Percentiles rank a stretch among this genome's conserved stretches.
phyloP scores from a whole-genome alignment of 148 eudicot species.

The Rhododendron vialii region DNA sequence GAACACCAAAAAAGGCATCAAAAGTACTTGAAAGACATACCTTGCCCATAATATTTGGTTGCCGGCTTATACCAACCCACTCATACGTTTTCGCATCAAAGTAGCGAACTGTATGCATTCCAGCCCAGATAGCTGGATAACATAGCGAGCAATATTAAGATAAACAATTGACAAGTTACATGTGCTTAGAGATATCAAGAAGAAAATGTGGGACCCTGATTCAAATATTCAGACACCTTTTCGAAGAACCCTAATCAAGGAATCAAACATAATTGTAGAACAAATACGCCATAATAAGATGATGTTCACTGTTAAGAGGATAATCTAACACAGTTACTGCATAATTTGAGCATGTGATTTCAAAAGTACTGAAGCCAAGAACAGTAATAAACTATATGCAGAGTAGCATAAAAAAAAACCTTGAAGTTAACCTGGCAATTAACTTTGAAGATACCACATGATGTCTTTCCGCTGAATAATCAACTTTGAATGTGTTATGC shows the following conservation, averaged over 20 bases:
- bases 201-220: background rate
- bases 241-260: background rate
- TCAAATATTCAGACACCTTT: background rate
- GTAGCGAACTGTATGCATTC: slow-evolving; percentile 93
- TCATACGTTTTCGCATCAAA: slow-evolving; percentile 96
- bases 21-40: slow-evolving; percentile 29
- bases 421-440: background rate
- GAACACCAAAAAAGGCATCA: background rate
- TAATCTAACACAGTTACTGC: background rate
- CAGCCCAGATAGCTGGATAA: slow-evolving; percentile 88
- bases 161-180: background rate
- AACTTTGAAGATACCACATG: background rate
- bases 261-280: background rate
- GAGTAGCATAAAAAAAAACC: background rate
- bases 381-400: background rate
- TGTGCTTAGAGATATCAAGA: background rate
- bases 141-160: background rate
- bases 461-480: no score
- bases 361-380: background rate
- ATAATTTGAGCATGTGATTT: background rate
- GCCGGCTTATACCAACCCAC: slow-evolving; percentile 98
- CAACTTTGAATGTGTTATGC: no score
- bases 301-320: background rate
- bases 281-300: background rate
- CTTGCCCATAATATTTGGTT: slow-evolving; percentile 90